Evolutionary conservation across 768 basidiomycete species (phyloP).

Genomic region (Boletus vinaceobasis): DNA sequence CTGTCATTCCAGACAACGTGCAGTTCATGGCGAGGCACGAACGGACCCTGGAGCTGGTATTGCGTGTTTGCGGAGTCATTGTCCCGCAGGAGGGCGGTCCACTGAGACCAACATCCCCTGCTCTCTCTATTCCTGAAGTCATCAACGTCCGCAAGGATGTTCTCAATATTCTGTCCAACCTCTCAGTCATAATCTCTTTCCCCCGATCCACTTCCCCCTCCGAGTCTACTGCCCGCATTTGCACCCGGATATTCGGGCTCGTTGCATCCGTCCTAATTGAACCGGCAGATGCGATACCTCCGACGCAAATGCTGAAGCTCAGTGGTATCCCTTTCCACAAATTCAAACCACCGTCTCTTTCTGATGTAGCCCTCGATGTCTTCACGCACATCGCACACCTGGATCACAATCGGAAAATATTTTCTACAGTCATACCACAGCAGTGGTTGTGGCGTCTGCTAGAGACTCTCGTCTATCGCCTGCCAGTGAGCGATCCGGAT

Average conservation of each 20-base stretch:
- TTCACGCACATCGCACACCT: constrained; percentile 74
- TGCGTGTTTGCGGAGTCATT: constrained; percentile 64
- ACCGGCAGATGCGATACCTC: constrained; percentile 60
- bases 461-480: constrained; percentile 69
- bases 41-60: constrained; percentile 59
- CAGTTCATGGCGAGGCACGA: constrained; percentile 62
- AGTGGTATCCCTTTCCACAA: constrained; percentile 41
- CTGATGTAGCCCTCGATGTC: constrained; percentile 79
- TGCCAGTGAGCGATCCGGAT: constrained; percentile 79
- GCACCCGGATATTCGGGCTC: constrained; percentile 59
- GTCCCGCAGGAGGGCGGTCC: constrained; percentile 29
- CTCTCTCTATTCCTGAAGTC: constrained; percentile 68
- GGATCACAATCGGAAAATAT: constrained; percentile 75
- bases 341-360: constrained; percentile 54
- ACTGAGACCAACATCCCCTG: constrained; percentile 47
- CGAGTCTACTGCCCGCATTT: constrained; percentile 44
- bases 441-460: constrained; percentile 60
- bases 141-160: constrained; percentile 74
- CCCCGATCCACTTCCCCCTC: constrained; percentile 38
- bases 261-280: constrained; percentile 76
- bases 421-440: constrained; percentile 59
- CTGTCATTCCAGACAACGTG: constrained; percentile 69
- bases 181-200: constrained; percentile 53
- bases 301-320: constrained; percentile 55
- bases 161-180: constrained; percentile 62